A percentile compares a stretch with the other conserved stretches of the same genome.
These are phyloP conservation scores for Brassica rapa DNA, from an alignment of 345 rosid species.

Conservation along the genomic window DNA sequence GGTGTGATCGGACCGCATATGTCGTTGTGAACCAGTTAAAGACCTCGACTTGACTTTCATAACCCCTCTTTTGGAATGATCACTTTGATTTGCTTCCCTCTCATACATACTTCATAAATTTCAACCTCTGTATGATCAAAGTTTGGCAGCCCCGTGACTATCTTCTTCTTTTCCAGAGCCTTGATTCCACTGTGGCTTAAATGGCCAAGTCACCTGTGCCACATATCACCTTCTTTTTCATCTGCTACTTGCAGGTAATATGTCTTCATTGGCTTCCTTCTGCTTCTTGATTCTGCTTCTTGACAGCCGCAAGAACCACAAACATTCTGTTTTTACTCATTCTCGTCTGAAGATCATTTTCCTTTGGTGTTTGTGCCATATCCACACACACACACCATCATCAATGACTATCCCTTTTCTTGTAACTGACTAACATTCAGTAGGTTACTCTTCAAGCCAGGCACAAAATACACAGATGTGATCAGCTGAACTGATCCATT, in stretches of 20 bases:
- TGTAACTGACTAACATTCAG: too few species aligned
- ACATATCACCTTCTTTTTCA: background rate
- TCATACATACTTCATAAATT: background rate
- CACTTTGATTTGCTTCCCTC: background rate
- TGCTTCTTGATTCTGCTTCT: background rate
- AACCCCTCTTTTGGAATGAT: background rate
- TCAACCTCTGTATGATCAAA: background rate
- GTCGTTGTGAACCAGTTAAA: too few species aligned
- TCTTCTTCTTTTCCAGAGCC: background rate
- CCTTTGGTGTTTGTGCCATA: background rate
- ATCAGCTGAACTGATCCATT: too few species aligned
- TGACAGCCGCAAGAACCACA: background rate
- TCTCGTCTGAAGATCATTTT: background rate
- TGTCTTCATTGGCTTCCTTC: background rate
- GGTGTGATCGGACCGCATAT: background rate
- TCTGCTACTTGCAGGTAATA: background rate
- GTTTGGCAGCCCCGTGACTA: background rate
- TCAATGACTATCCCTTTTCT: too few species aligned
- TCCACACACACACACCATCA: background rate
- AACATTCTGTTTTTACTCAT: background rate
- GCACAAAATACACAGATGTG: too few species aligned
- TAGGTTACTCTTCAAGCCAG: too few species aligned
- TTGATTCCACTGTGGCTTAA: background rate
- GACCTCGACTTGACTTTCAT: background rate
- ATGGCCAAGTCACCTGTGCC: background rate